Evolutionary conservation across 1,284 basidiomycete genomes (phyloP).

Genomic region (Heterobasidion occidentale): DNA sequence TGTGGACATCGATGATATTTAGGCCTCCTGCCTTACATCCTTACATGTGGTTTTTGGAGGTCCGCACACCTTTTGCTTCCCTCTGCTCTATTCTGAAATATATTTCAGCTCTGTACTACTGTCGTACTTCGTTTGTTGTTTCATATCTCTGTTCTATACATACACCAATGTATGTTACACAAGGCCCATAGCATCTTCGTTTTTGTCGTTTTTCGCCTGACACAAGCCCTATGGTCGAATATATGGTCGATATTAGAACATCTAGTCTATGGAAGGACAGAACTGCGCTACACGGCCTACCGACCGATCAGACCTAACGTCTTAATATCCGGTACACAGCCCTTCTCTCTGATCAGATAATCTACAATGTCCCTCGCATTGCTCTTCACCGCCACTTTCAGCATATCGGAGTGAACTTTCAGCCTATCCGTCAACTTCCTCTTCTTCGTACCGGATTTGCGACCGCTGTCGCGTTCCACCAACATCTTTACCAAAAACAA

Average conservation of each 20-base stretch:
- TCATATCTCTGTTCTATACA: background rate
- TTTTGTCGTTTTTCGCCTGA: too few species aligned
- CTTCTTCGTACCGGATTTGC: slow-evolving; percentile 29
- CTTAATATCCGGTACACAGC: slow-evolving; percentile 63
- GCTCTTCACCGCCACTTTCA: slow-evolving; percentile 55
- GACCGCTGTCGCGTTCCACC: slow-evolving; percentile 40
- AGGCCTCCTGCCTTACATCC: slow-evolving; percentile 12
- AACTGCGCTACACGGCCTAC: background rate
- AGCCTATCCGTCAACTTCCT: slow-evolving; percentile 55
- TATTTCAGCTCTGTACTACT: slow-evolving; percentile 6
- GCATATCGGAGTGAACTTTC: slow-evolving; percentile 44
- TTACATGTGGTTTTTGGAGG: slow-evolving; percentile 1
- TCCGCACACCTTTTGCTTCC: background rate
- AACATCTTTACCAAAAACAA: slow-evolving; percentile 63
- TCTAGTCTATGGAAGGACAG: background rate
- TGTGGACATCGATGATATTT: slow-evolving; percentile 78
- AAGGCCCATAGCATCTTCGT: too few species aligned
- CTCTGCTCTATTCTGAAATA: background rate
- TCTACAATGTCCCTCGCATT: slow-evolving; percentile 62
- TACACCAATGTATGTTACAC: background rate
- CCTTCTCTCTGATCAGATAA: slow-evolving; percentile 72
- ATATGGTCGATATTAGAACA: too few species aligned
- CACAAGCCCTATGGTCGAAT: too few species aligned
- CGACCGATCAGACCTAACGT: slow-evolving; percentile 42
- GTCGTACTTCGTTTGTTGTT: slow-evolving; percentile 5